Evolutionary conservation across 768 basidiomycete genomes (phyloP).

Genomic region (Hemileccinum impolitum): DNA sequence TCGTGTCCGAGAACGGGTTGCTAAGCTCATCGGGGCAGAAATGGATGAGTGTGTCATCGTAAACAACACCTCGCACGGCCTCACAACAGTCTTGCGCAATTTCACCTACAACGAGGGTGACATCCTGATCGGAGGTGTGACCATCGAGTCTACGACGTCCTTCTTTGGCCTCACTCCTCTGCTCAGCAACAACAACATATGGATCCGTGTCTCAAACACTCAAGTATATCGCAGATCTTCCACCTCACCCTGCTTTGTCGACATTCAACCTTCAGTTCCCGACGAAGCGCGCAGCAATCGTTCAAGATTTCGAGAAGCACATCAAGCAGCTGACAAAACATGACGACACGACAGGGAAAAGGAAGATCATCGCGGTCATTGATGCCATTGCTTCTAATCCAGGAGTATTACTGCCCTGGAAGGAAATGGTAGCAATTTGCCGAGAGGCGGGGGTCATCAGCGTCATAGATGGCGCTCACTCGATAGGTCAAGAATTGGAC

Average conservation of each 20-base stretch:
- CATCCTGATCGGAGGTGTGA: constrained; percentile 48
- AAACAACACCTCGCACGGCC: constrained; percentile 28
- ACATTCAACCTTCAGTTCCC: constrained; percentile 55
- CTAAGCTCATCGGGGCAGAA: constrained; percentile 47
- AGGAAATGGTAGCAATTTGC: constrained; percentile 63
- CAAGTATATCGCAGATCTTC: constrained; percentile 51
- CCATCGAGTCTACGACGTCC: neutral
- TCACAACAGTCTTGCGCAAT: constrained; percentile 67
- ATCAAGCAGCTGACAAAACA: constrained; percentile 30
- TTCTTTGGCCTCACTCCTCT: neutral
- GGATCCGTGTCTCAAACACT: constrained; percentile 48
- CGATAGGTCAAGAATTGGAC: constrained; percentile 65
- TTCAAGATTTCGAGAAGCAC: constrained; percentile 45
- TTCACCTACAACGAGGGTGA: constrained; percentile 54
- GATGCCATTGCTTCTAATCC: constrained; percentile 66
- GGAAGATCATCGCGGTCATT: constrained; percentile 62
- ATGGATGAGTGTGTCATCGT: constrained; percentile 56
- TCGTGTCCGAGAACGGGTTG: constrained; percentile 43
- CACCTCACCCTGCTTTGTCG: constrained; percentile 50
- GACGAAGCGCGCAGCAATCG: constrained; percentile 51
- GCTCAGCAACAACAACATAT: constrained; percentile 58
- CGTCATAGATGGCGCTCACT: constrained; percentile 79
- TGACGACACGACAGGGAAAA: constrained; percentile 22
- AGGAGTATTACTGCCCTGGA: constrained; percentile 66
- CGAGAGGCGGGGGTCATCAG: constrained; percentile 59